Evolutionary conservation across 768 basidiomycete genomes (phyloP), one percentile per base, ranked within the genome.

Genomic region (Hysterangium stoloniferum): DNA sequence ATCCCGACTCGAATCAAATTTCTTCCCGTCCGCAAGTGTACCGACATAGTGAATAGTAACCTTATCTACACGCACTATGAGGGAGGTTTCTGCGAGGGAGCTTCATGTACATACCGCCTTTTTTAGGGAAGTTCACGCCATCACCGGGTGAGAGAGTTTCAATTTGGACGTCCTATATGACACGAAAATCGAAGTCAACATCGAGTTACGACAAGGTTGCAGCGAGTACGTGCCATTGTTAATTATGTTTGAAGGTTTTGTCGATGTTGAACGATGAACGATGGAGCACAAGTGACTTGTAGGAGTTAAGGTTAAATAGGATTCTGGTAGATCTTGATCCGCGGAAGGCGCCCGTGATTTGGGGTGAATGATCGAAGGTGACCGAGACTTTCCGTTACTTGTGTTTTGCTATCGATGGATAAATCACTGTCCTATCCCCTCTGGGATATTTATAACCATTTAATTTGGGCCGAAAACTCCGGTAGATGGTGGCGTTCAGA

Each of bases 31-130:
- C 3, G 56, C 13, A 13, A 91, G 75, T 19, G 75, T 87, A 20
- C 87, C 91, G 37, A 82, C 74, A 59, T 92, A 93, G 66, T 92
- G 86, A 51, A 93, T 89, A 5, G 53, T 67, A 31, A 91, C 86
- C 25, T 19, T 74, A 70, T 88, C 85, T 86, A 58, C 33, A 41
- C 29, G 20, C 29, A 38, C 33, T 34, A 32, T 53, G 29, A 46
- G 24, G 41, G 24, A 34, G 48, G 56, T 2, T 28, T 37, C 46
- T 45, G 52, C 36, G 55, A 48, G 33, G 45, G 38, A 19, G 8
- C 27, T 31, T 20, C 4, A 31, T 35, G 43, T 29, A 73, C 83
- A 47, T 59, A 86, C 88, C 86, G 54, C 86, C 84, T 56, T 57
- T 64, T 70, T 78, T 76, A 45, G 91, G 89, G 69, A 74, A 89